Evolutionary conservation across 306 rosid genomes (phyloP).

Genomic region (Corylus americana): DNA sequence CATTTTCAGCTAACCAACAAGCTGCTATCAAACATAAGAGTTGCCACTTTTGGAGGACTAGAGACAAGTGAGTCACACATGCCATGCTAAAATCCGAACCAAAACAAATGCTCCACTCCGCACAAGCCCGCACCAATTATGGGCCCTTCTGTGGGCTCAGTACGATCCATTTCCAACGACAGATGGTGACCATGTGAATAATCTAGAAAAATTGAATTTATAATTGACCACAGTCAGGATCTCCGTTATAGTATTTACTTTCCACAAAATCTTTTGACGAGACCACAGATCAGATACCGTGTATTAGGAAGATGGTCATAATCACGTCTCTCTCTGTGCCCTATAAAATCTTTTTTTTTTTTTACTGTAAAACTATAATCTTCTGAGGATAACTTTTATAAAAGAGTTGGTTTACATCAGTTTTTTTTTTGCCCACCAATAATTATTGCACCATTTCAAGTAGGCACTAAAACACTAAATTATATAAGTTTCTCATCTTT

Average conservation of each 20-base stretch:
- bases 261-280: not conserved
- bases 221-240: not conserved
- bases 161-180: slow-evolving; percentile 32
- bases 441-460: no score
- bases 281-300: not conserved
- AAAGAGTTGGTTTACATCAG: no score
- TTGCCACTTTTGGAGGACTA: slow-evolving; percentile 39
- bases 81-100: slow-evolving; percentile 25
- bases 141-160: slow-evolving; percentile 36
- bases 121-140: slow-evolving; percentile 4
- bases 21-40: slow-evolving; percentile 33
- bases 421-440: no score
- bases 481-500: no score
- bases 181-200: slow-evolving; percentile 45
- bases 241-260: not conserved
- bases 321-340: not conserved
- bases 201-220: slow-evolving; percentile 4
- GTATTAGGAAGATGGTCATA: not conserved
- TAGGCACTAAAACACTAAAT: no score
- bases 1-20: slow-evolving; percentile 55
- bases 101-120: slow-evolving; percentile 43
- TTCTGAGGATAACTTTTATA: no score
- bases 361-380: no score
- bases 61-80: slow-evolving; percentile 20
- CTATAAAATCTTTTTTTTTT: not conserved